phyloP scores from a whole-genome alignment of 441 rosid species.

The Aquilaria agallochum region DNA sequence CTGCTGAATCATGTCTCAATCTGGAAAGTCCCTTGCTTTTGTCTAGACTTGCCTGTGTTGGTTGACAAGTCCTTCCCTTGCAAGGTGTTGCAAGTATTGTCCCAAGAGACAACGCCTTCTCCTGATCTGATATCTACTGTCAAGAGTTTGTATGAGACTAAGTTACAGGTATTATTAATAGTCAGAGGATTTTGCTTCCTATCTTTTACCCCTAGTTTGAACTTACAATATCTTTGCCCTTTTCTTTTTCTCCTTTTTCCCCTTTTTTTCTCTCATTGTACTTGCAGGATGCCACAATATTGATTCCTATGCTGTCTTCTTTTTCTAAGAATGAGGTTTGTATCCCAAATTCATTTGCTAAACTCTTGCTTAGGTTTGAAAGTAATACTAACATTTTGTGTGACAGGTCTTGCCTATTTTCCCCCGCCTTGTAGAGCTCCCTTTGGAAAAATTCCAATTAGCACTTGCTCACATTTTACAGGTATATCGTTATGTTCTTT shows the following conservation, averaged over 20 bases:
- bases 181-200: constrained; percentile 9
- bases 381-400: background rate
- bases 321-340: constrained; percentile 92
- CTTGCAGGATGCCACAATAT: constrained; percentile 92
- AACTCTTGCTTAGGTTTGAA: no score
- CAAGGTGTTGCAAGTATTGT: constrained; percentile 94
- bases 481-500: constrained; percentile 43
- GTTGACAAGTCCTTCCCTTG: constrained; percentile 26
- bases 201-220: background rate
- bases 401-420: constrained; percentile 94
- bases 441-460: constrained; percentile 91
- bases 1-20: constrained; percentile 14
- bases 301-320: constrained; percentile 95
- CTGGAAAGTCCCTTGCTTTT: constrained; percentile 13
- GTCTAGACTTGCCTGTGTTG: constrained; percentile 20
- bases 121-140: constrained; percentile 84
- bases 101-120: constrained; percentile 84
- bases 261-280: constrained; percentile 16
- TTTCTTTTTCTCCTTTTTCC: background rate
- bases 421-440: constrained; percentile 91
- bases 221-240: background rate
- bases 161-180: constrained; percentile 65
- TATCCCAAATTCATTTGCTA: constrained; percentile 2
- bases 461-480: constrained; percentile 98
- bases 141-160: constrained; percentile 92